phyloP scores from a whole-genome alignment of 1,139 yeast genomes.

The Kodamaea sp. region DNA sequence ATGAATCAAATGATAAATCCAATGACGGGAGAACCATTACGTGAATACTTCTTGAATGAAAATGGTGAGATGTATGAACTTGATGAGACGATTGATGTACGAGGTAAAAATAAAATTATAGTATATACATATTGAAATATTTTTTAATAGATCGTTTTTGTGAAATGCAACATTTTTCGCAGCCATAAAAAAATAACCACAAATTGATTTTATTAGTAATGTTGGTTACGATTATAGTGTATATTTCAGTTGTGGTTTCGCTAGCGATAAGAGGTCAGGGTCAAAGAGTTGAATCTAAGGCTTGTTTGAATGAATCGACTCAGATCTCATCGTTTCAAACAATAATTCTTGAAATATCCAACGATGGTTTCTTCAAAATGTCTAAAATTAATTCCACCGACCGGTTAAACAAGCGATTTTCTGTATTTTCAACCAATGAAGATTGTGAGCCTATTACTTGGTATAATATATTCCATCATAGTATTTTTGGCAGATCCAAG shows the following conservation, averaged over 20 bases:
- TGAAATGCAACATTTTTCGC: not conserved
- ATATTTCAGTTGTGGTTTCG: not conserved
- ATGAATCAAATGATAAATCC: slow-evolving; percentile 1
- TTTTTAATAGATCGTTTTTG: slow-evolving; percentile 6
- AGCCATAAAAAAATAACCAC: not conserved
- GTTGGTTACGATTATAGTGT: not conserved
- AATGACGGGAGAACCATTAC: slow-evolving; percentile 15
- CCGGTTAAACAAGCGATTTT: not conserved
- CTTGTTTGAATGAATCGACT: too few species aligned
- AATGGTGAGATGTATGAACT: slow-evolving; percentile 37
- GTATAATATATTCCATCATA: slow-evolving; percentile 46
- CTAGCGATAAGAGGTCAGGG: too few species aligned
- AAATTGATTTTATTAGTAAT: not conserved
- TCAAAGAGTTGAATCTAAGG: too few species aligned
- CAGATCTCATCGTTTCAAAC: too few species aligned
- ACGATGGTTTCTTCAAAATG: too few species aligned
- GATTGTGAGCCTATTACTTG: slow-evolving; percentile 48
- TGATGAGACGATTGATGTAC: slow-evolving; percentile 21
- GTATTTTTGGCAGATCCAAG: slow-evolving; percentile 45
- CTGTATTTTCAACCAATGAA: slow-evolving; percentile 10
- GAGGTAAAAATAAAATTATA: slow-evolving; percentile 30
- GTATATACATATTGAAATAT: slow-evolving; percentile 31
- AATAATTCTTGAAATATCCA: too few species aligned
- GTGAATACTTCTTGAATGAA: slow-evolving; percentile 30
- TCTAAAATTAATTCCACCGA: too few species aligned